Base-by-base conservation (phyloP, 441 rosid species). In the Rhodomyrtus psidioides region DNA sequence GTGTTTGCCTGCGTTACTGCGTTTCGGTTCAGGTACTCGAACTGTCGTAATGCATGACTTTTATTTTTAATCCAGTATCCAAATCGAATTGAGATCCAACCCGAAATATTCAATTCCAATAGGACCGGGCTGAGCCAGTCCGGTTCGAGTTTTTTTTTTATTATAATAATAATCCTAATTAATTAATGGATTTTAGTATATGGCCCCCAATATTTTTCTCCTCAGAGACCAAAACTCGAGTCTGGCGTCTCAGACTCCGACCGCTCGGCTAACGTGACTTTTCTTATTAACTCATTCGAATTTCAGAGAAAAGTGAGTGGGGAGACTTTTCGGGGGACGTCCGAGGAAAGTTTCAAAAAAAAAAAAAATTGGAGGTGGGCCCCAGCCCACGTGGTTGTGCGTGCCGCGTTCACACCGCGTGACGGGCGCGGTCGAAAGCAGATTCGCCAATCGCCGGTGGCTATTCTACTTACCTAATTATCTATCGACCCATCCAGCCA, bases 1-100 rank as follows among this genome's bases (percentile, higher is more conserved):
- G 3, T 6, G 1, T 21, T 70, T 21, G 5, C 16, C 6, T 0
- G 8, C 3, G 15, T 34, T 2, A 9, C 7, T 3, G 10, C 39
- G 17, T 17, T 5, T 2, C 12, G 7, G 12, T 70, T 10, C 0
- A 0, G 13, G 14, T 8, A 4, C 46, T 2, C 14, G 2, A 30
- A 65, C 1, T 2, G 26, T 34, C 42, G 4, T 1, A 34, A 4
- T 0, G 2, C 4, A 6, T 6, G 42, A 30, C 0, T 62, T 62
- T 17, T 17, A 28, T 62, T 28, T 8, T 8, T 1, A 17, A 30
- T 30, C 3, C 4, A 17, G 46, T 3, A 30, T 28, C 5, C 46
- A 17, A 62, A 17, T 2, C 1, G 42, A 12, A 39, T 21, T 34
- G 46, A 21, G 16, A 70, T 39, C 9, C 0, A n/a, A 70, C 6